These are phyloP conservation scores for Monilinia laxa DNA, from an alignment of 2,329 filamentous ascomycete genomes.

Conservation along the genomic window DNA sequence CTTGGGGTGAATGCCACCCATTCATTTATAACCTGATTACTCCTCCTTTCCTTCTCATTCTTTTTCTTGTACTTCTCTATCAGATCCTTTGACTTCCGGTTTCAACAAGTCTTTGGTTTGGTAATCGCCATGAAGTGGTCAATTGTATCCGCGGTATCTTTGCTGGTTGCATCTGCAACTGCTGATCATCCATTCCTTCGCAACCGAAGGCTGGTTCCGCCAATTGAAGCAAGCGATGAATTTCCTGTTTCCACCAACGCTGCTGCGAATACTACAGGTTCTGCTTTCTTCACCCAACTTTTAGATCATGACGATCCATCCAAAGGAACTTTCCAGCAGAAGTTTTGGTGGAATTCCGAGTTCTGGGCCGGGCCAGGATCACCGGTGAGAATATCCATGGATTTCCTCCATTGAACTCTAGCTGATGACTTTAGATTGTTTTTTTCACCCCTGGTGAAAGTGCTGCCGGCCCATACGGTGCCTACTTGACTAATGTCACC, in stretches of 20 bases:
- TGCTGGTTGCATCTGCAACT: conserved; percentile 26
- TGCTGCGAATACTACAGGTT: conserved; percentile 29
- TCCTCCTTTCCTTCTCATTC: not conserved
- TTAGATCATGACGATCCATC: conserved; percentile 58
- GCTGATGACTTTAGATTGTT: conserved; percentile 42
- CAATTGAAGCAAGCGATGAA: conserved; percentile 31
- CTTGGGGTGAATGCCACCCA: not conserved
- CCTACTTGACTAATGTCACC: conserved; percentile 51
- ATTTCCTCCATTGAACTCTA: not conserved
- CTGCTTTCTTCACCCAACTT: conserved; percentile 45
- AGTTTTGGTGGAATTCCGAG: conserved; percentile 53
- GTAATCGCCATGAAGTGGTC: conserved; percentile 34
- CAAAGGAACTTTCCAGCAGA: conserved; percentile 55
- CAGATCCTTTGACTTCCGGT: not conserved
- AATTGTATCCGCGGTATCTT: conserved; percentile 31
- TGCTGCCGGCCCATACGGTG: conserved; percentile 47
- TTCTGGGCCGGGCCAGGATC: conserved; percentile 55
- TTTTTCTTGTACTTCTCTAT: not conserved
- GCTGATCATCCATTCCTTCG: conserved; percentile 29
- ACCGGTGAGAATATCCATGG: conserved; percentile 44
- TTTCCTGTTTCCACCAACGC: conserved; percentile 20
- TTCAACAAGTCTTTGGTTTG: not conserved
- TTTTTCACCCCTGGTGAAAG: conserved; percentile 55
- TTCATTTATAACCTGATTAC: not conserved
- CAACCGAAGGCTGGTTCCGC: conserved; percentile 32